These are phyloP conservation scores for Chaetomium sp. DNA, from an alignment of 2,329 filamentous ascomycete species.

Conservation along the genomic window DNA sequence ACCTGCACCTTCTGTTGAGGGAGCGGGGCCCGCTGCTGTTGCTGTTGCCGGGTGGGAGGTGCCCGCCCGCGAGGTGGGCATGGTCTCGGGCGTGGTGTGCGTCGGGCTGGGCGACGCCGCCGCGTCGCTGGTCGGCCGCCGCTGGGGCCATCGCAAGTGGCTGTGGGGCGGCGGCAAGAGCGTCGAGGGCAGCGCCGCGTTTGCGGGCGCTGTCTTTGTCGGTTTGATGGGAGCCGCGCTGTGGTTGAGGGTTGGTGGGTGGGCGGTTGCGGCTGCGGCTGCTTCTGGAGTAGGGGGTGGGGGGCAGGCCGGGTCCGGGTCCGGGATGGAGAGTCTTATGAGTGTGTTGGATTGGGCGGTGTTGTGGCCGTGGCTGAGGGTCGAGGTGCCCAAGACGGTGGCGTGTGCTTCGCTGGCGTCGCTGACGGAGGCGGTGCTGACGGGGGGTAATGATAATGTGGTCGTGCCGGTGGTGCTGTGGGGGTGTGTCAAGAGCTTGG, in stretches of 20 bases:
- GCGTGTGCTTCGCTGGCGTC: conserved; percentile 80
- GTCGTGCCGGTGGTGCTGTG: conserved; percentile 92
- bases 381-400: conserved; percentile 61
- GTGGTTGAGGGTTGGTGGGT: conserved; percentile 79
- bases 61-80: conserved; percentile 72
- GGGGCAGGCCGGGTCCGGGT: not conserved
- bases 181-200: conserved; percentile 82
- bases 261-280: conserved; percentile 53
- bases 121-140: conserved; percentile 83
- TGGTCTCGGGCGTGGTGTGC: conserved; percentile 90
- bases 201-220: conserved; percentile 74
- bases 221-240: conserved; percentile 70
- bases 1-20: conserved; percentile 41
- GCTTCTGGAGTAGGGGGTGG: not conserved
- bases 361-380: conserved; percentile 21
- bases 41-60: conserved; percentile 71
- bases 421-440: conserved; percentile 91
- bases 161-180: conserved; percentile 96
- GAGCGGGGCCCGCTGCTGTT: not conserved
- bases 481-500: conserved; percentile 82
- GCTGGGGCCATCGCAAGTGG: conserved; percentile 89
- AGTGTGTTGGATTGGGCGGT: conserved; percentile 13
- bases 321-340: conserved; percentile 25
- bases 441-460: conserved; percentile 97
- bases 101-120: conserved; percentile 95